phyloP scores from a whole-genome alignment of 1,284 basidiomycete genomes.

The Ceratobasidium papillatum region DNA sequence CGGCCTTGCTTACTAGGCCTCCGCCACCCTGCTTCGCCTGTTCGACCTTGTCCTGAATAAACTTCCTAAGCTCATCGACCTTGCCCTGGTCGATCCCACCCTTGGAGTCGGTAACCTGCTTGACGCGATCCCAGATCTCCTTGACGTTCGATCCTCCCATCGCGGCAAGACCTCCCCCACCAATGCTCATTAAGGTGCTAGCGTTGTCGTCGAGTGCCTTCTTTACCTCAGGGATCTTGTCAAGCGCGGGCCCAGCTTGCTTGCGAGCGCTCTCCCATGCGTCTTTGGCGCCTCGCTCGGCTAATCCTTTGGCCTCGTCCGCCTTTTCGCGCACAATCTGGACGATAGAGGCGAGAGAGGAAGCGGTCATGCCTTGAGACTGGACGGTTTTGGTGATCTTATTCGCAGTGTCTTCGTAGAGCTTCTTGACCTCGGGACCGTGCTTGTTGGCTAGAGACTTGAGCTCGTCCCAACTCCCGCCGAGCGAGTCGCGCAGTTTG shows the following conservation, averaged over 20 bases:
- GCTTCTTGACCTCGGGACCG: conserved; percentile 34
- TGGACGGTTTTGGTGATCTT: conserved; percentile 38
- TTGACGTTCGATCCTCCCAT: conserved; percentile 46
- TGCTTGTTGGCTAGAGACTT: conserved; percentile 24
- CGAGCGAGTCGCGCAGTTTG: conserved; percentile 42
- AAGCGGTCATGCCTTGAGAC: conserved; percentile 36
- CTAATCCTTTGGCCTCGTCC: conserved; percentile 49
- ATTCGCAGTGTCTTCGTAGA: conserved; percentile 38
- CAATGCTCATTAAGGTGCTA: conserved; percentile 27
- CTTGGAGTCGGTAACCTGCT: conserved; percentile 48
- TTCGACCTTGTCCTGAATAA: conserved; percentile 49
- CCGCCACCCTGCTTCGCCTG: conserved; percentile 46
- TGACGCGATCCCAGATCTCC: conserved; percentile 50
- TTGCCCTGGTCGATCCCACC: conserved; percentile 50
- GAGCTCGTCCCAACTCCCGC: conserved; percentile 42
- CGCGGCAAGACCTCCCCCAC: conserved; percentile 43
- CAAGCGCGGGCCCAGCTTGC: conserved; percentile 50
- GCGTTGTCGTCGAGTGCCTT: conserved; percentile 46
- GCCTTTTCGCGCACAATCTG: conserved; percentile 47
- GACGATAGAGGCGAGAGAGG: conserved; percentile 22
- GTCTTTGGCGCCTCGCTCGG: conserved; percentile 48
- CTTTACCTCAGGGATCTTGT: conserved; percentile 50
- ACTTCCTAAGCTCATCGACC: conserved; percentile 51
- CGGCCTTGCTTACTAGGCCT: conserved; percentile 32
- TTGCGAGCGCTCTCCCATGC: conserved; percentile 51